Percentiles rank a stretch among this genome's conserved stretches.
These are phyloP conservation scores for Cryphonectria japonica DNA, from an alignment of 2,329 filamentous ascomycete genomes.

Conservation along the genomic window DNA sequence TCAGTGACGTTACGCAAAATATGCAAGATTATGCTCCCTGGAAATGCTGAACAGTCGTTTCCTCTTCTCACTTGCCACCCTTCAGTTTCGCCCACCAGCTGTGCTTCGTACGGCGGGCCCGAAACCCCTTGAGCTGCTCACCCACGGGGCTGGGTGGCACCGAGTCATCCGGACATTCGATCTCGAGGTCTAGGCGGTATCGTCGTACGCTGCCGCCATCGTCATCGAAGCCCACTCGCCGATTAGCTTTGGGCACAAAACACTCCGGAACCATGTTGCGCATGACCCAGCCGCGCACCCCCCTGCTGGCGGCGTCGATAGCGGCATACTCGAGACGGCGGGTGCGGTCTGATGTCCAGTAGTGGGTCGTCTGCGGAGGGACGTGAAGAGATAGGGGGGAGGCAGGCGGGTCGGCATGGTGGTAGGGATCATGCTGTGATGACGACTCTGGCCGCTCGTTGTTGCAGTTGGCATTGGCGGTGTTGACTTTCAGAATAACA, in stretches of 20 bases:
- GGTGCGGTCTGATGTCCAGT: slow-evolving; percentile 69
- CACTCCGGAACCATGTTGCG: slow-evolving; percentile 63
- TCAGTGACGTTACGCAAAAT: too few species aligned
- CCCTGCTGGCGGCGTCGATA: slow-evolving; percentile 64
- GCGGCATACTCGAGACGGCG: slow-evolving; percentile 67
- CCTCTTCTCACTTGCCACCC: slow-evolving; percentile 10
- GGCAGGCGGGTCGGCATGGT: slow-evolving; percentile 27
- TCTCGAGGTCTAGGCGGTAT: slow-evolving; percentile 61
- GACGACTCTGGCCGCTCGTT: slow-evolving; percentile 25
- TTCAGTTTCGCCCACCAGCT: slow-evolving; percentile 25
- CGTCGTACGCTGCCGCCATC: slow-evolving; percentile 66
- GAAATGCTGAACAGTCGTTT: neutral
- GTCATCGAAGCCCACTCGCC: slow-evolving; percentile 61
- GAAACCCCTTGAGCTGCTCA: slow-evolving; percentile 26
- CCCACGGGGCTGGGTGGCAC: slow-evolving; percentile 28
- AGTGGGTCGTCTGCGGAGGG: slow-evolving; percentile 64
- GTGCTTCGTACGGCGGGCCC: slow-evolving; percentile 10
- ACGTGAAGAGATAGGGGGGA: slow-evolving; percentile 39
- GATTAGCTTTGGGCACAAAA: slow-evolving; percentile 55
- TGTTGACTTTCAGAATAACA: slow-evolving; percentile 28
- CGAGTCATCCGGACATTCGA: slow-evolving; percentile 35
- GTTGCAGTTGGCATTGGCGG: slow-evolving; percentile 15
- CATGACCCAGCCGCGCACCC: slow-evolving; percentile 63
- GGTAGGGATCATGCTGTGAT: slow-evolving; percentile 31
- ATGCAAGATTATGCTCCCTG: neutral